Evolutionary conservation across 176 grass and related monocot species (phyloP).

Genomic region (Oryza coarctata): DNA sequence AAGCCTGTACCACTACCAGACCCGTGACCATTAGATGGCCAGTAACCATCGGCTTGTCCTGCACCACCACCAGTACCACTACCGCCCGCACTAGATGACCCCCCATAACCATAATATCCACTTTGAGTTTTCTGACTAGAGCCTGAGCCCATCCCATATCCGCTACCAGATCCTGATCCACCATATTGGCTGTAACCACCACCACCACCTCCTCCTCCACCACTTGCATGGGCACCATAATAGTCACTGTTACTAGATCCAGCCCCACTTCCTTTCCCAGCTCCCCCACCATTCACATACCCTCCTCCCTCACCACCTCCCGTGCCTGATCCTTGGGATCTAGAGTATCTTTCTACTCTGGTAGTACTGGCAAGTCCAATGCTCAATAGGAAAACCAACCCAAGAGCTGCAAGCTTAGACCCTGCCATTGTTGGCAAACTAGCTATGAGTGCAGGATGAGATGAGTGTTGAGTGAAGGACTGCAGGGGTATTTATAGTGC

Average conservation of each 20-base stretch:
- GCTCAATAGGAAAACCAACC: slow-evolving; percentile 41
- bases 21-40: background rate
- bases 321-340: slow-evolving; percentile 12
- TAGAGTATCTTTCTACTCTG: slow-evolving; percentile 39
- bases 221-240: background rate
- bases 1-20: slow-evolving; percentile 6
- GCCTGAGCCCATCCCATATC: background rate
- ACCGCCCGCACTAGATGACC: background rate
- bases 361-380: slow-evolving; percentile 24
- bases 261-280: background rate
- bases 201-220: background rate
- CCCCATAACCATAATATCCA: background rate
- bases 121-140: background rate
- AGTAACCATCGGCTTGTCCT: background rate
- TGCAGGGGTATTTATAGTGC: slow-evolving; percentile 23
- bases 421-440: background rate
- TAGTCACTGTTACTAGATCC: background rate
- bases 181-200: background rate
- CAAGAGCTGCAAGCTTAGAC: slow-evolving; percentile 24
- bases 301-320: slow-evolving; percentile 25
- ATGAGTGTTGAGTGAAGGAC: background rate
- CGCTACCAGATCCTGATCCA: background rate
- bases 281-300: background rate
- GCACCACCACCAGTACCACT: background rate
- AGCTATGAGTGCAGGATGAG: background rate